Evolutionary conservation across 1,284 basidiomycete species (phyloP).

Genomic region (Fomitopsis betulina): DNA sequence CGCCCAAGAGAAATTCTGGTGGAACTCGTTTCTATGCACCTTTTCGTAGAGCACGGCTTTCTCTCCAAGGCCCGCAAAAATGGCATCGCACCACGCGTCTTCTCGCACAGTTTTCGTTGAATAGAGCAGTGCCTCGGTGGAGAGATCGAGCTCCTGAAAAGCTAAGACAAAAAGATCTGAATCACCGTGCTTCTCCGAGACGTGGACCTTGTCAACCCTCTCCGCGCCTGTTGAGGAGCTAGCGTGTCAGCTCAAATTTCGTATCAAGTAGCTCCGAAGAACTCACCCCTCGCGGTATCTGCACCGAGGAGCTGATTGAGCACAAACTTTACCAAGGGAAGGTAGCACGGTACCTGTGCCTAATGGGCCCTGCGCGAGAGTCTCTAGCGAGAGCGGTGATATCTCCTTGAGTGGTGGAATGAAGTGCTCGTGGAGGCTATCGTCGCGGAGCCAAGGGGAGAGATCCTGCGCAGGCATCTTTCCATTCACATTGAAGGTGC

Average conservation of each 20-base stretch:
- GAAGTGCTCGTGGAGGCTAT: constrained; percentile 14
- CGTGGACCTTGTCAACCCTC: constrained; percentile 2
- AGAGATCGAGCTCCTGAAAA: constrained; percentile 76
- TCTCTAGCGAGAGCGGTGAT: constrained; percentile 30
- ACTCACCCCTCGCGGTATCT: not conserved
- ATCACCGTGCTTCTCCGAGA: constrained; percentile 30
- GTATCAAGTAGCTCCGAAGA: not conserved
- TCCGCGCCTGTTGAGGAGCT: not conserved
- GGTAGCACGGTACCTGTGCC: not conserved
- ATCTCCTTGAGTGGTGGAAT: constrained; percentile 35
- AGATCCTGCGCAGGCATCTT: constrained; percentile 67
- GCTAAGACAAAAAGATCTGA: constrained; percentile 67
- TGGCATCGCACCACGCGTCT: constrained; percentile 62
- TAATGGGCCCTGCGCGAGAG: constrained; percentile 6
- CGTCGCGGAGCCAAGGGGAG: constrained; percentile 39
- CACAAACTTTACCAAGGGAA: not conserved
- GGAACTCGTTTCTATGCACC: constrained; percentile 31
- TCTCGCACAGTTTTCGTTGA: constrained; percentile 55
- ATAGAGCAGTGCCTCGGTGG: constrained; percentile 69
- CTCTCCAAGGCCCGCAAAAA: constrained; percentile 67
- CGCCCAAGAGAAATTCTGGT: not conserved
- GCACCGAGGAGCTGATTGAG: not conserved
- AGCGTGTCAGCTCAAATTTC: not conserved
- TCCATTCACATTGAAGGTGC: constrained; percentile 80
- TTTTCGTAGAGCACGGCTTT: constrained; percentile 59